Evolutionary conservation across 306 rosid species (phyloP), one percentile per base, ranked within the genome.

Genomic region (Styphnolobium japonicum): DNA sequence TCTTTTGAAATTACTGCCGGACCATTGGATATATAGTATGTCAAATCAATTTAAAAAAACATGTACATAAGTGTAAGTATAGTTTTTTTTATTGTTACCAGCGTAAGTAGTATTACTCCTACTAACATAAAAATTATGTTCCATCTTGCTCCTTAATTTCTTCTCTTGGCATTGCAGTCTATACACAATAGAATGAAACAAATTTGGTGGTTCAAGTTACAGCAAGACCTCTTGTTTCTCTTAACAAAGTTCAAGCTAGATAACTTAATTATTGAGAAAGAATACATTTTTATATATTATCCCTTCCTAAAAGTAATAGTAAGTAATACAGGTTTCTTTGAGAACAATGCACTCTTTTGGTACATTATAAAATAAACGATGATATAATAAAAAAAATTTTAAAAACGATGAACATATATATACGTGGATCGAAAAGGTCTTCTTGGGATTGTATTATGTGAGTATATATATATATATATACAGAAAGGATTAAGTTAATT

Each of bases 301-400:
- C 80, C 82, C 62, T 48, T 75, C 16, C 37, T 18, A 80, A 83
- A 75, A 83, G 87, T 71, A 65, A 55, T 83, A 70, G 19, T 76
- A 71, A 81, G 64, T 80, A 80, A 80, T 71, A 36, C 71, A 40
- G 75, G 81, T 86, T 86, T 71, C 89, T 86, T 86, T 83, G 85
- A 86, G 81, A 86, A 67, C 87, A 86, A 83, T 86, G 57, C 89
- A 83, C 87, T 73, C 85, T 71, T 83, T 76, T 71, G 21, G 27
- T 11, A 43, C 45, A 16, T 57, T 67, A 52, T 56, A 46, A 31
- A 37, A 46, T 42, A 57, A 16, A 40, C n/a, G n/a, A n/a, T n/a
- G n/a, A n/a, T n/a, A n/a, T n/a, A n/a, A n/a, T n/a, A n/a, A n/a
- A n/a, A n/a, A n/a, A n/a, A n/a, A n/a, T n/a, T n/a, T n/a, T n/a